Conservation (phyloP, 2,329 filamentous ascomycete genomes). For the Colletotrichum sojae region DNA sequence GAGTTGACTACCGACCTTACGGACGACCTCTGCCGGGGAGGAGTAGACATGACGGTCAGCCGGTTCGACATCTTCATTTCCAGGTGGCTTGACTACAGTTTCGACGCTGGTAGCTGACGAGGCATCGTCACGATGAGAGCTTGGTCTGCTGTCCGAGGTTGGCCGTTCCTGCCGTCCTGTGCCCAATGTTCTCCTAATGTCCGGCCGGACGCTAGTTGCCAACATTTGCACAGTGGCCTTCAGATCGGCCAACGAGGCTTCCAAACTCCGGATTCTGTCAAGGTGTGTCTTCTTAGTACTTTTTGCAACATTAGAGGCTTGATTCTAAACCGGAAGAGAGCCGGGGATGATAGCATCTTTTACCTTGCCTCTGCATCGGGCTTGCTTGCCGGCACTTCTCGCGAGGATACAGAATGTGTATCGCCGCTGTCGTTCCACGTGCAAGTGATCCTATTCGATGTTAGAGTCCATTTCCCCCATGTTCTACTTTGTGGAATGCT, state of each 20-base stretch:
- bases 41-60: constrained; percentile 35
- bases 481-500: too few species aligned
- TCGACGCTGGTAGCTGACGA: background rate
- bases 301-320: background rate
- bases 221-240: constrained; percentile 35
- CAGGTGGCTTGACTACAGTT: background rate
- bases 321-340: background rate
- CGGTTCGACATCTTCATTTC: constrained; percentile 34
- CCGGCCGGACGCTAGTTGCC: constrained; percentile 21
- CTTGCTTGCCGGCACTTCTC: constrained; percentile 18
- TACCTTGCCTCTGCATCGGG: constrained; percentile 32
- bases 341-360: background rate
- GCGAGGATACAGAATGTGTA: constrained; percentile 31
- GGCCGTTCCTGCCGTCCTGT: constrained; percentile 10
- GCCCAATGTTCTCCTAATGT: constrained; percentile 1
- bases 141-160: constrained; percentile 4
- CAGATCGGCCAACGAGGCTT: constrained; percentile 32
- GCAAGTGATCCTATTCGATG: constrained; percentile 24
- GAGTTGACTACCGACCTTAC: constrained; percentile 37
- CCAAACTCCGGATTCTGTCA: constrained; percentile 30
- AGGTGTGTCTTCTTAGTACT: constrained; percentile 1
- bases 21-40: constrained; percentile 35
- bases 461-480: background rate
- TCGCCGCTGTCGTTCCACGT: constrained; percentile 40
- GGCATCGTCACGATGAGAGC: background rate